These are phyloP conservation scores for Diaporthe aspalathi DNA, from an alignment of 2,329 filamentous ascomycete species.

Conservation along the genomic window DNA sequence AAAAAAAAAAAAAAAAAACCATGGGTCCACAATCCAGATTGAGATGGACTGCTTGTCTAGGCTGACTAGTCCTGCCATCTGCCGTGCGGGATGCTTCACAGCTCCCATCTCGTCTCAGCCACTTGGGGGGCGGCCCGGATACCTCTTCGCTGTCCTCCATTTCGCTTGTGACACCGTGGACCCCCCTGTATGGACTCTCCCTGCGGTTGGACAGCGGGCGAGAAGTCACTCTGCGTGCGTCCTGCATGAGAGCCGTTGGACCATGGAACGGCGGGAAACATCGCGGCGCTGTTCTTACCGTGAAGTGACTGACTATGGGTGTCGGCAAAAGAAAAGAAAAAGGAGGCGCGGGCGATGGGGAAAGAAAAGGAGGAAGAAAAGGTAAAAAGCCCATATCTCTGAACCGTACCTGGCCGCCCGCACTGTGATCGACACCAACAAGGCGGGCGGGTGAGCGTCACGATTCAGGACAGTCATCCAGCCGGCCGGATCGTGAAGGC, in stretches of 20 bases:
- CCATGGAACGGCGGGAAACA: too few relatives aligned
- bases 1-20: too few relatives aligned
- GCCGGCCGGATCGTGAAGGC: not conserved
- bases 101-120: not conserved
- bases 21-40: not conserved
- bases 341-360: not conserved
- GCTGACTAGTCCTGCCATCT: not conserved
- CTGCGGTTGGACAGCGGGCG: not conserved
- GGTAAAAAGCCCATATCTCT: not conserved
- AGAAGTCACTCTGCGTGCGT: too few relatives aligned
- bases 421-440: not conserved
- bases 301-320: too few relatives aligned
- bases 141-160: not conserved
- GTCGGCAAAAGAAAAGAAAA: not conserved
- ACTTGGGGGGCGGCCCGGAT: not conserved
- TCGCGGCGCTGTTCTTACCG: too few relatives aligned
- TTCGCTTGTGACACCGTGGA: not conserved
- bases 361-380: too few relatives aligned
- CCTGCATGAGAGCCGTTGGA: too few relatives aligned
- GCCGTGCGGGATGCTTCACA: not conserved
- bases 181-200: not conserved
- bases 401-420: not conserved
- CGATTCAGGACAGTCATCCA: constrained; percentile 6
- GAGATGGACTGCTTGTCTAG: not conserved
- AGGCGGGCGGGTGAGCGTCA: not conserved